Evolutionary conservation across 2,329 filamentous ascomycete genomes (phyloP), one percentile per base, ranked within the genome.

Genomic region (Arthrobotrys pseudoclavata): DNA sequence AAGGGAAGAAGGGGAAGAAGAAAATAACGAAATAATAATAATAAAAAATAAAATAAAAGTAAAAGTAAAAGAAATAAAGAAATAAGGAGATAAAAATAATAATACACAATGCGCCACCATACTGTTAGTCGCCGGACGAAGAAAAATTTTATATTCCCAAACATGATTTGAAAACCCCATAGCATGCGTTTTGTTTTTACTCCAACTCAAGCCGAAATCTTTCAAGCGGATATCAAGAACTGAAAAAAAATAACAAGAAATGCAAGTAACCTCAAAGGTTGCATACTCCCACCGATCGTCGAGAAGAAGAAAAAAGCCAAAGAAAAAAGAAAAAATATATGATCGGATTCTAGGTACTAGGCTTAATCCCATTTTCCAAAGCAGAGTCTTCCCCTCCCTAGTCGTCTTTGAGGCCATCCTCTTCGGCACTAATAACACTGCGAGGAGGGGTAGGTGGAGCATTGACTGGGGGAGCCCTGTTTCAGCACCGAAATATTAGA

Each of bases 361-460:
- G 20, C 18, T 42, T 26, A 29, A 22, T 37, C 29, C 6, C 40
- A 68, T 42, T n/a, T n/a, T 50, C 61, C 29, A 53, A 66, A 37
- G 40, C 40, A 52, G 61, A 47, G 29, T 10, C 34, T 31, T 37
- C 52, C n/a, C 29, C 7, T 40, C 24, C 70, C 12, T 69, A 47
- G 12, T 75, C 60, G 42, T 29, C 12, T 20, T 74, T 68, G 29
- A 52, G 29, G 29, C n/a, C 55, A n/a, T 76, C 66, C 20, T 76
- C 71, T 29, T 69, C 71, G n/a, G 64, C 57, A 34, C 71, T 69
- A 34, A 76, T 50, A 10, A 69, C 66, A 18, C 64, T 69, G 6
- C 42, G 71, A 48, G 71, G 71, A 47, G 71, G 71, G 4, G 71
- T 76, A 22, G 71, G 71, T 40, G 71, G 71, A 31, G 69, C 69